Conservation (phyloP, 257 asterid genomes). For the Primulina tabacum region DNA sequence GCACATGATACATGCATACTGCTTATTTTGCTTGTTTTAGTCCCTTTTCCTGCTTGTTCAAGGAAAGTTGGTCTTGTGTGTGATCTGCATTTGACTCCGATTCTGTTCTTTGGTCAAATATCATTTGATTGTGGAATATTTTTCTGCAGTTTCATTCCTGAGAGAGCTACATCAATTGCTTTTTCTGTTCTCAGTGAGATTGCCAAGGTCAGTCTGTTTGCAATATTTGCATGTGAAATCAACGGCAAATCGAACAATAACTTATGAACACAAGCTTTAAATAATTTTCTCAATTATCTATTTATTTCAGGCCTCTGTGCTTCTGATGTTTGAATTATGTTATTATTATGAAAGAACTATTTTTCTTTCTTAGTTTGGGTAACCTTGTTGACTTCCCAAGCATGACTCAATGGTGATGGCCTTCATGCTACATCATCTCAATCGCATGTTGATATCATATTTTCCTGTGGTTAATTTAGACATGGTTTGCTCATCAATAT, state of each 20-base stretch:
- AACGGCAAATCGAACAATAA: neutral
- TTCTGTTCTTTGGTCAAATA: constrained; percentile 4
- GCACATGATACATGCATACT: neutral
- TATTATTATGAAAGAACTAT: too few relatives aligned
- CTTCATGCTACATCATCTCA: neutral
- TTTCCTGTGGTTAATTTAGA: neutral
- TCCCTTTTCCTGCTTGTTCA: constrained; percentile 5
- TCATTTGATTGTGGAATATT: neutral
- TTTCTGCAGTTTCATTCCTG: constrained; percentile 66
- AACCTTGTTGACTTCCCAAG: neutral
- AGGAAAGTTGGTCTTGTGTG: neutral
- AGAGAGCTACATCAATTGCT: constrained; percentile 82
- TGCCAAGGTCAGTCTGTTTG: constrained; percentile 48
- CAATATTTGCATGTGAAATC: neutral
- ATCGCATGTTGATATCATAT: neutral
- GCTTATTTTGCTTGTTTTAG: neutral
- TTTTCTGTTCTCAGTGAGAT: constrained; percentile 64
- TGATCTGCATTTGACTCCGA: constrained; percentile 18
- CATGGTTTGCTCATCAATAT: neutral
- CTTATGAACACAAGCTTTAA: neutral
- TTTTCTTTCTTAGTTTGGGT: neutral
- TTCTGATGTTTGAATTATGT: neutral
- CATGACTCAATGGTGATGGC: neutral
- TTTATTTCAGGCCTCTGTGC: constrained; percentile 9
- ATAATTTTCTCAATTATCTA: neutral